These are phyloP conservation scores for Clarireedia homoeocarpa DNA, from an alignment of 2,329 filamentous ascomycete species.

Conservation along the genomic window DNA sequence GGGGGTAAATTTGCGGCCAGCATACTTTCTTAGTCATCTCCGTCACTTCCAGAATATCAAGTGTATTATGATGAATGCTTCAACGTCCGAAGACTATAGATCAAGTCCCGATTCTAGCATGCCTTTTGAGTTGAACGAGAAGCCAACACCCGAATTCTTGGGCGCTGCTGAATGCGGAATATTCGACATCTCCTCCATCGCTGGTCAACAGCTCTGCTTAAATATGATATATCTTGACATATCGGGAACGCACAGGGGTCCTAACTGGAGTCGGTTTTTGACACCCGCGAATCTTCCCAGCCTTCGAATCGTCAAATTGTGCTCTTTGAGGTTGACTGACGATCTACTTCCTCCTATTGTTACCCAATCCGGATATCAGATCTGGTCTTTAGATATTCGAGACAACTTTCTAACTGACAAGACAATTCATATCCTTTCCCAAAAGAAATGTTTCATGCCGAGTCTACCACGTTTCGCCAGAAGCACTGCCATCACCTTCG, in stretches of 20 bases:
- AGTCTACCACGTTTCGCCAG: background rate
- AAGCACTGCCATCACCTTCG: background rate
- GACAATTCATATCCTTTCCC: slow-evolving; percentile 30
- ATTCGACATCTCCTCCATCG: background rate
- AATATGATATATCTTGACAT: slow-evolving; percentile 19
- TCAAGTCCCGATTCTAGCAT: background rate
- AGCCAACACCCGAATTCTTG: background rate
- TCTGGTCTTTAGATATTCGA: slow-evolving; percentile 52
- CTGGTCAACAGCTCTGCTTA: background rate
- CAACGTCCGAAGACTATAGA: background rate
- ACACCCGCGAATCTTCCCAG: slow-evolving; percentile 23
- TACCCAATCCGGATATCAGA: slow-evolving; percentile 29
- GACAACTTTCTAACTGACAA: slow-evolving; percentile 44
- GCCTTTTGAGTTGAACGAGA: background rate
- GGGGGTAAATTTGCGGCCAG: background rate
- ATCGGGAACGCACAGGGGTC: slow-evolving; percentile 10
- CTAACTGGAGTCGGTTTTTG: slow-evolving; percentile 26
- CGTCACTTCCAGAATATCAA: background rate
- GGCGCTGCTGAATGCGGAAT: background rate
- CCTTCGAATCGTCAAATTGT: slow-evolving; percentile 45
- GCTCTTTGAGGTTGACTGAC: slow-evolving; percentile 40
- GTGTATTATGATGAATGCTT: background rate
- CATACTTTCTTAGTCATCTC: background rate
- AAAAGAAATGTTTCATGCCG: slow-evolving; percentile 20
- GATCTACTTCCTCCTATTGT: slow-evolving; percentile 30